Base-by-base conservation (phyloP, 495 filamentous ascomycete species). In the Penicillium coffeae region DNA sequence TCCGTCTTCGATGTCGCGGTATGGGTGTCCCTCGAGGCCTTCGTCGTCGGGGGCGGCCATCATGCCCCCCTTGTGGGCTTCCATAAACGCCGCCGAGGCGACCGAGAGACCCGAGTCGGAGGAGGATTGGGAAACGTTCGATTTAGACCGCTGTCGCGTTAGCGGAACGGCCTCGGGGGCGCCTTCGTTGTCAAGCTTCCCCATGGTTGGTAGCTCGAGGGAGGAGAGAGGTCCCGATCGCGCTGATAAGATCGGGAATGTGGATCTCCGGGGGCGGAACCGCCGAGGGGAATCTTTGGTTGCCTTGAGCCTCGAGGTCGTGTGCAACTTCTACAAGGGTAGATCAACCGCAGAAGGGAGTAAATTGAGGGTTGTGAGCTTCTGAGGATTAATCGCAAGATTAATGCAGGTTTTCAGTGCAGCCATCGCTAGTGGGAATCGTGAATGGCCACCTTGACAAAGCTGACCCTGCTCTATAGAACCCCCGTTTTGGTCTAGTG, bases 1-100 rank as follows among this genome's bases (percentile, higher is more conserved):
- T 21, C 65, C 66, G 43, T 71, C 66, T 48, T 73, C 70, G 16
- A 70, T 51, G 55, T 73, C 70, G 4, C 65, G 60, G 50, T 73
- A 73, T 61, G 51, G 55, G 22, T 49, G 49, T 50, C 8, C 52
- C n/a, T 53, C 48, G 12, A 51, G 47, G 9, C 22, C 33, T 33
- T 54, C 53, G 22, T 45, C 27, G 22, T 35, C 33, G 9, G 45
- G 43, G 37, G 19, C 37, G 18, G 53, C 21, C 34, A 54, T 40
- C 34, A 43, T 18, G 39, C 51, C 47, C 36, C 47, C 46, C 47
- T 66, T 67, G 50, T 59, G 38, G 36, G 61, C 59, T 21, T 58
- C 55, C 15, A 69, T 60, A 45, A 66, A 65, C 2, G 59, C 35
- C 19, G 52, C 58, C 32, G 70, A 68, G 20, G 66, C 65, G 40